Evolutionary conservation across 352 stramenopile genomes (phyloP).

Genomic region (Phytophthora parvispora): DNA sequence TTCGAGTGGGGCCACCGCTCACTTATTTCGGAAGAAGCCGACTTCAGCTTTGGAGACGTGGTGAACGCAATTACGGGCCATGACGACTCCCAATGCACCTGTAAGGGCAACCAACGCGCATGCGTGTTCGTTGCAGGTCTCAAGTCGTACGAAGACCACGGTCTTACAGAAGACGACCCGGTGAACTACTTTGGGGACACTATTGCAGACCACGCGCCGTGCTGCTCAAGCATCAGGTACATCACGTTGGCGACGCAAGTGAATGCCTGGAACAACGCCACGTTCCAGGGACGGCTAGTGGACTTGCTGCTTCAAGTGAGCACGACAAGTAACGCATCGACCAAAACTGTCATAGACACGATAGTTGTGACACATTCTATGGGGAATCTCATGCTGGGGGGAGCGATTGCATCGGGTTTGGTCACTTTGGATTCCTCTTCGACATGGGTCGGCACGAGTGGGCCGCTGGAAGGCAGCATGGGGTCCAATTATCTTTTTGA

Average conservation of each 20-base stretch:
- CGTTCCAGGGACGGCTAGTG: constrained; percentile 50
- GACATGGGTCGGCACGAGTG: too few species aligned
- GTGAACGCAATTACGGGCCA: too few species aligned
- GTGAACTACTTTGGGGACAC: constrained; percentile 57
- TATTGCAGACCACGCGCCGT: constrained; percentile 60
- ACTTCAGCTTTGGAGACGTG: constrained; percentile 32
- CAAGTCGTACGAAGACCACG: constrained; percentile 40
- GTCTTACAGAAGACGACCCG: constrained; percentile 37
- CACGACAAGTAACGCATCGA: constrained; percentile 35
- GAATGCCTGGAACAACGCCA: constrained; percentile 52
- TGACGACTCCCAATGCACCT: too few species aligned
- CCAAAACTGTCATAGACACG: constrained; percentile 59
- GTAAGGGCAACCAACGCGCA: constrained; percentile 40
- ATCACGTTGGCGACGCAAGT: constrained; percentile 56
- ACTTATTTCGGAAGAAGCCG: constrained; percentile 21
- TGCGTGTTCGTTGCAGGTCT: constrained; percentile 75
- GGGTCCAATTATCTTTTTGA: background rate
- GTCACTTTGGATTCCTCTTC: too few species aligned
- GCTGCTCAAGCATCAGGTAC: constrained; percentile 68
- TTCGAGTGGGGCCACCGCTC: constrained; percentile 27
- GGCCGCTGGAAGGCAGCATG: background rate
- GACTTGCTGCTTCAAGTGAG: constrained; percentile 47
- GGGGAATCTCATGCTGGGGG: constrained; percentile 60
- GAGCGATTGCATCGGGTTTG: constrained; percentile 62
- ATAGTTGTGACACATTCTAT: constrained; percentile 78